Conservation (phyloP, 352 stramenopile species). For the Phytophthora cajani region DNA sequence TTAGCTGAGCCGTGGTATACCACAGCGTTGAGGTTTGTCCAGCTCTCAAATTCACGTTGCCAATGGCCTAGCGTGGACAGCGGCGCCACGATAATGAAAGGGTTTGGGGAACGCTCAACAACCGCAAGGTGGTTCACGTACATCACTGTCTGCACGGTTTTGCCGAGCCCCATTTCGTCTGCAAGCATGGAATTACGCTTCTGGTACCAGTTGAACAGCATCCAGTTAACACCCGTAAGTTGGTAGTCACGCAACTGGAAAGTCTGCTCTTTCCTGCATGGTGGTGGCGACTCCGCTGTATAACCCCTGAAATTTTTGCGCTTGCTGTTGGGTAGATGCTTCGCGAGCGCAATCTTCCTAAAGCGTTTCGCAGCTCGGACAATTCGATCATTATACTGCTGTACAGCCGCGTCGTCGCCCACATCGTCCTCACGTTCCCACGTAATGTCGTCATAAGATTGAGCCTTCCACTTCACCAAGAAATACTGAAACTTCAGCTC, state of each 20-base stretch:
- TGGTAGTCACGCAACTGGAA: conserved; percentile 98
- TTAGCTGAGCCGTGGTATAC: conserved; percentile 97
- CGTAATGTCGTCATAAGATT: conserved; percentile 97
- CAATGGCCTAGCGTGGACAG: conserved; percentile 98
- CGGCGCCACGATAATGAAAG: conserved; percentile 98
- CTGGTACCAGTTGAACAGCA: conserved; percentile 99
- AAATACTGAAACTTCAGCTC: conserved; percentile 91
- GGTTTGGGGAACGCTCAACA: conserved; percentile 94
- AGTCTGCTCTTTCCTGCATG: conserved; percentile 60
- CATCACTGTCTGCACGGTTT: conserved; percentile 96
- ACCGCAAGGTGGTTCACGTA: conserved; percentile 96
- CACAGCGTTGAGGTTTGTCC: conserved; percentile 98
- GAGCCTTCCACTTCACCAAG: conserved; percentile 98
- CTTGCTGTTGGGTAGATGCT: conserved; percentile 44
- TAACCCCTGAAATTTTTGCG: conserved; percentile 84
- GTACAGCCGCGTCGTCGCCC: conserved; percentile 77
- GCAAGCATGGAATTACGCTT: conserved; percentile 98
- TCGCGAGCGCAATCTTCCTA: conserved; percentile 49
- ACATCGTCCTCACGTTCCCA: conserved; percentile 99
- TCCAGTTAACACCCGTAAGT: conserved; percentile 99
- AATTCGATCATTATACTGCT: conserved; percentile 84
- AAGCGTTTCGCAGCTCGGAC: conserved; percentile 56
- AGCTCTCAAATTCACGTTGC: conserved; percentile 95
- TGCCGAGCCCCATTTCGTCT: conserved; percentile 98
- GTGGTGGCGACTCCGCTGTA: conserved; percentile 58